These are phyloP conservation scores for Claviceps africana DNA, from an alignment of 2,329 filamentous ascomycete genomes.

Conservation along the genomic window DNA sequence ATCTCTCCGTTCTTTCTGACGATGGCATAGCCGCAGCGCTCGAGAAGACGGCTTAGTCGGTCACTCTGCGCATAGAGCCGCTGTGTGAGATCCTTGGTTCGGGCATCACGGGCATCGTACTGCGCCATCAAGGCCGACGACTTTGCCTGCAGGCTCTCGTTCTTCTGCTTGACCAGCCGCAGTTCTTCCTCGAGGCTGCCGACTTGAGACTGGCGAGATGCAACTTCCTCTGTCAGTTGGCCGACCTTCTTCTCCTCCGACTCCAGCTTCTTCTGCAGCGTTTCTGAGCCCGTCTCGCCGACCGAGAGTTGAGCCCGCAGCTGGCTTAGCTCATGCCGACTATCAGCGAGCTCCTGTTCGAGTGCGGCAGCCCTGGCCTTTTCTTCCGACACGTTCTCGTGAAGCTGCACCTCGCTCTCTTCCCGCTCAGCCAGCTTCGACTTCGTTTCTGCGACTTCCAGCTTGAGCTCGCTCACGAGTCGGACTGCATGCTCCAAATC, in stretches of 20 bases:
- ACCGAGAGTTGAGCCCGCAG: conserved; percentile 62
- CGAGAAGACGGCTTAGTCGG: conserved; percentile 66
- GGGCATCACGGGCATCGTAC: conserved; percentile 55
- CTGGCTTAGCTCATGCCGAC: conserved; percentile 53
- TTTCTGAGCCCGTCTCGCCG: conserved; percentile 72
- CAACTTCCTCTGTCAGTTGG: conserved; percentile 54
- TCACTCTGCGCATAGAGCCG: conserved; percentile 74
- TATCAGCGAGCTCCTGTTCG: conserved; percentile 45
- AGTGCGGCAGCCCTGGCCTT: conserved; percentile 39
- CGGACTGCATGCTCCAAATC: conserved; percentile 48
- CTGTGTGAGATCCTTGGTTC: conserved; percentile 72
- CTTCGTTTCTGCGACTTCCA: conserved; percentile 40
- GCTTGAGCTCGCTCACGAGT: conserved; percentile 39
- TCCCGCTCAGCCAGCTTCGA: conserved; percentile 40
- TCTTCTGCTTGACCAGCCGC: conserved; percentile 50
- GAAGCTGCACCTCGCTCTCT: conserved; percentile 34
- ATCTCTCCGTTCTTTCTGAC: conserved; percentile 59
- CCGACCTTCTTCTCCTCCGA: conserved; percentile 62
- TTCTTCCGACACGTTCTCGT: conserved; percentile 38
- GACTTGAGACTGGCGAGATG: conserved; percentile 60
- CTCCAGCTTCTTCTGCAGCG: conserved; percentile 57
- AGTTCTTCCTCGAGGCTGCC: conserved; percentile 66
- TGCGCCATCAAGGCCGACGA: conserved; percentile 38
- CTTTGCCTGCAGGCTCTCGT: conserved; percentile 38
- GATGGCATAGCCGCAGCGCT: conserved; percentile 74